These are phyloP conservation scores for Chrysochromulina parva DNA, from an alignment of 78 protist genomes.

Conservation along the genomic window DNA sequence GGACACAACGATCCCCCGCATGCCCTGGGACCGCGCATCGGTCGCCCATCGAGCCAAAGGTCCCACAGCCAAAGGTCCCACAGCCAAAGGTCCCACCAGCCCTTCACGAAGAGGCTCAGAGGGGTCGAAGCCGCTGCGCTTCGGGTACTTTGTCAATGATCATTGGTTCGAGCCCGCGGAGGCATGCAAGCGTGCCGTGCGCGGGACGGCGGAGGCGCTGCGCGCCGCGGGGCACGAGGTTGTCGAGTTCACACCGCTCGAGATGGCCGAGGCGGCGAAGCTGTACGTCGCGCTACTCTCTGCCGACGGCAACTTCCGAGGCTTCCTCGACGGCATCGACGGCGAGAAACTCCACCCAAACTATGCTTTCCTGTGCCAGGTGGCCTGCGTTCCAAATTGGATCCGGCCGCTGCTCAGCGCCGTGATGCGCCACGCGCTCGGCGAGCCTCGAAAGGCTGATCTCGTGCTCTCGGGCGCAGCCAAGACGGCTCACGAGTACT, in stretches of 20 bases:
- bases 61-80: background rate
- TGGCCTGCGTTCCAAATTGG: background rate
- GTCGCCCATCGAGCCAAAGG: background rate
- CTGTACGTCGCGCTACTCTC: background rate
- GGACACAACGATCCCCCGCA: background rate
- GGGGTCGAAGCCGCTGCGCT: background rate
- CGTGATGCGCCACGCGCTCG: background rate
- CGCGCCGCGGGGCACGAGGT: background rate
- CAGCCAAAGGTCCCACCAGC: background rate
- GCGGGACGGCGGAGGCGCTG: background rate
- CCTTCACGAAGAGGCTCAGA: background rate
- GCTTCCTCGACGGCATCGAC: conserved; percentile 32
- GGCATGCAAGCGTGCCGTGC: background rate
- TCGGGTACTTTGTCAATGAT: background rate
- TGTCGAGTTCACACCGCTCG: background rate
- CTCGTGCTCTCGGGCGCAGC: background rate
- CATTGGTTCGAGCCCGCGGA: background rate
- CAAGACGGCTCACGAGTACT: background rate
- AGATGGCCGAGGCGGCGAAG: background rate
- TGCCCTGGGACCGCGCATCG: background rate
- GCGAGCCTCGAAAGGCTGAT: background rate
- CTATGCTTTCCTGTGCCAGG: conserved; percentile 4
- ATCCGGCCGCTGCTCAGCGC: background rate
- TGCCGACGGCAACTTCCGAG: background rate
- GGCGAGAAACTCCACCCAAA: conserved; percentile 32